These are phyloP conservation scores for Quercus parvula DNA, from an alignment of 306 rosid species.

Conservation along the genomic window DNA sequence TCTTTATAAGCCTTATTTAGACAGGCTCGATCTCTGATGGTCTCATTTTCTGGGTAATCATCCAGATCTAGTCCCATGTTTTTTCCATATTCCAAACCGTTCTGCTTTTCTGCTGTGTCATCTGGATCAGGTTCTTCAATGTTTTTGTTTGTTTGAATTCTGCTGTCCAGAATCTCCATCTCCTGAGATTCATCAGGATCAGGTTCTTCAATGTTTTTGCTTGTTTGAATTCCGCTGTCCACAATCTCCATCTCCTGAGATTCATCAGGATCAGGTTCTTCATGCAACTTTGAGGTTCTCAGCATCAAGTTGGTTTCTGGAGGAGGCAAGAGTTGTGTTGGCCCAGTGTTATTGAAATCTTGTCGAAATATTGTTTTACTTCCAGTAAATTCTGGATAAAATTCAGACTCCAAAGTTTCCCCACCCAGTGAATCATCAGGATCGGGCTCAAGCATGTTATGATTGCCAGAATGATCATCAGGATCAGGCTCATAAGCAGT, in stretches of 20 bases:
- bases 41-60: constrained; percentile 20
- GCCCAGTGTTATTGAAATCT: constrained; percentile 15
- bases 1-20: constrained; percentile 16
- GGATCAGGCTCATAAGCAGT: constrained; percentile 56
- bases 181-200: constrained; percentile 37
- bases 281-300: constrained; percentile 16
- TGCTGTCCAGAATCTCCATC: constrained; percentile 30
- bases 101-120: constrained; percentile 28
- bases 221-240: constrained; percentile 23
- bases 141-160: constrained; percentile 20
- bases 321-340: constrained; percentile 17
- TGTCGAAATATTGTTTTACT: constrained; percentile 11
- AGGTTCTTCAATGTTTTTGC: constrained; percentile 34
- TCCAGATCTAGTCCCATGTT: constrained; percentile 1
- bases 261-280: constrained; percentile 46
- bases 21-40: constrained; percentile 17
- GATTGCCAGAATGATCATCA: constrained; percentile 30
- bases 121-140: constrained; percentile 46
- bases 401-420: constrained; percentile 18
- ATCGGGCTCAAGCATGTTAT: constrained; percentile 52
- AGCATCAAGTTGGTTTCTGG: constrained; percentile 15
- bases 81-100: constrained; percentile 11
- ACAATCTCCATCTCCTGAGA: constrained; percentile 26
- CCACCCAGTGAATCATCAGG: constrained; percentile 50
- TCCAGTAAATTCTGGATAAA: constrained; percentile 21